Evolutionary conservation across 1,284 basidiomycete species (phyloP).

Genomic region (Paramarasmius palmivorus): DNA sequence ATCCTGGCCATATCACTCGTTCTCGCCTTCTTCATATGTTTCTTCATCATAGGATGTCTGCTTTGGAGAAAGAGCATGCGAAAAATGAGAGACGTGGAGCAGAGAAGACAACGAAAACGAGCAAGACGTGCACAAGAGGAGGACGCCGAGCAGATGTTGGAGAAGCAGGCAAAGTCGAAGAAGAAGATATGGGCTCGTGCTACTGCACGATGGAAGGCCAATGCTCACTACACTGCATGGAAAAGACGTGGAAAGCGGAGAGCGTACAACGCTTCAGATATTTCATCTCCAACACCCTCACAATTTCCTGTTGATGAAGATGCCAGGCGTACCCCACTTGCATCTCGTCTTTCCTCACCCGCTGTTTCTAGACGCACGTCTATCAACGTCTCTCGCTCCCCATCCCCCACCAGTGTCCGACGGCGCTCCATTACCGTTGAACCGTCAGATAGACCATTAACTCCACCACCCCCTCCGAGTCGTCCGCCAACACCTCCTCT

Average conservation of each 20-base stretch:
- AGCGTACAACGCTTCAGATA: conserved; percentile 23
- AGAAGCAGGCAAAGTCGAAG: conserved; percentile 46
- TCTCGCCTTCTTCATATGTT: conserved; percentile 55
- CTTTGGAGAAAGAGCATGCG: conserved; percentile 56
- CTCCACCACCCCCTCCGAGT: conserved; percentile 7
- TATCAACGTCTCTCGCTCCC: conserved; percentile 12
- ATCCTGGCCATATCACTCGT: conserved; percentile 62
- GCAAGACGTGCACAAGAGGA: conserved; percentile 20
- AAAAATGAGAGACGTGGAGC: conserved; percentile 38
- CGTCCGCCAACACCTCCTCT: conserved; percentile 3
- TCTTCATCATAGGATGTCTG: conserved; percentile 55
- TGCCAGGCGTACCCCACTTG: conserved; percentile 6
- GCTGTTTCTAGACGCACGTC: conserved; percentile 26
- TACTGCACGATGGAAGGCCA: conserved; percentile 63
- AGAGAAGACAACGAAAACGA: conserved; percentile 31
- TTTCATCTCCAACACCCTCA: conserved; percentile 19
- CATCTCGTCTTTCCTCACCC: conserved; percentile 12
- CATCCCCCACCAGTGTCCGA: background rate
- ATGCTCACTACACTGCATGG: conserved; percentile 54
- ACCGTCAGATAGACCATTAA: conserved; percentile 2
- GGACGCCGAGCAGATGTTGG: conserved; percentile 32
- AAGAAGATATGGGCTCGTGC: conserved; percentile 63
- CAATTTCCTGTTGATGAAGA: background rate
- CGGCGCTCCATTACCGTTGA: background rate
- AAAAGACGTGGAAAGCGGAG: conserved; percentile 49